These are phyloP conservation scores for Jacaranda mimosifolia DNA, from an alignment of 257 asterid species.

Conservation along the genomic window DNA sequence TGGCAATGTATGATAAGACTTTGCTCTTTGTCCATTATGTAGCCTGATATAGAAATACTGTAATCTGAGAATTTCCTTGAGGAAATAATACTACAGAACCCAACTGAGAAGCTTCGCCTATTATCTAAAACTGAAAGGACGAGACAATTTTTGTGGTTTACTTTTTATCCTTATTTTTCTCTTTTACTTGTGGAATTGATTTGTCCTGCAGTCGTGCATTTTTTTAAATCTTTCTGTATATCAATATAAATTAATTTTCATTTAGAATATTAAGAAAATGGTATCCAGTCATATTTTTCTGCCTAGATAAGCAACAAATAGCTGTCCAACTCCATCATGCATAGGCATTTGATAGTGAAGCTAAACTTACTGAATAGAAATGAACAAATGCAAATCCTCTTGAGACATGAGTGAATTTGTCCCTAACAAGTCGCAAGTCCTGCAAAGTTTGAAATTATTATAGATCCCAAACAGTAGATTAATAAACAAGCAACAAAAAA, in stretches of 20 bases:
- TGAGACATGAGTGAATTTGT: constrained; percentile 96
- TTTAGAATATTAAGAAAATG: not conserved
- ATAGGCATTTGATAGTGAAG: constrained; percentile 8
- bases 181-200: no score
- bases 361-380: constrained; percentile 77
- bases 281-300: not conserved
- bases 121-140: not conserved
- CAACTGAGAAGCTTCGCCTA: no score
- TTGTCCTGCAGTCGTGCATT: no score
- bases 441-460: constrained; percentile 48
- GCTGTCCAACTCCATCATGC: constrained; percentile 10
- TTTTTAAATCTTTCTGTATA: not conserved
- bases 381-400: constrained; percentile 98
- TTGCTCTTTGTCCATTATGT: not conserved
- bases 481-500: not conserved
- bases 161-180: no score
- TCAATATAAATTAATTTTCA: not conserved
- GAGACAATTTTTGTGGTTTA: no score
- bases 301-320: not conserved
- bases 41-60: not conserved
- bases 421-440: constrained; percentile 98
- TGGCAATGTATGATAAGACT: no score
- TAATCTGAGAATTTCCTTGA: not conserved
- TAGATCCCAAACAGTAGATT: constrained; percentile 32
- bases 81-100: not conserved